Percentiles rank a stretch among this genome's conserved stretches.
Evolutionary conservation across 345 rosid genomes (phyloP).

Genomic region (Melaleuca quinquenervia): DNA sequence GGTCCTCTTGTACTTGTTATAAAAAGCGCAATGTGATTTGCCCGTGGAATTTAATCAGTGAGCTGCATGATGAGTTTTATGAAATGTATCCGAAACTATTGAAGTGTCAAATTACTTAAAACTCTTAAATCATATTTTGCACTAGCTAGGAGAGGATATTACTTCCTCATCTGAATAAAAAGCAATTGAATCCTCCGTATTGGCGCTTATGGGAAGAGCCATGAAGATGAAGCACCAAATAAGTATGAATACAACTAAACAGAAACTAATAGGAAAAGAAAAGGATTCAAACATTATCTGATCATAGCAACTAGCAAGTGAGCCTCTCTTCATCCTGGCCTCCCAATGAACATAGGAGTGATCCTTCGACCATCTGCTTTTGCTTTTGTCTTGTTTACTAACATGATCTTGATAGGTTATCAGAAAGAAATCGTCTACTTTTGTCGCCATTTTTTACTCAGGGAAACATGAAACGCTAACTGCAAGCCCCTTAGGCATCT

Average conservation of each 20-base stretch:
- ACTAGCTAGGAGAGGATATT: background rate
- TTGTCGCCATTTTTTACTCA: background rate
- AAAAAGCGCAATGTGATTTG: background rate
- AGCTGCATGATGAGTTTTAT: background rate
- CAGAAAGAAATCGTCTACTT: background rate
- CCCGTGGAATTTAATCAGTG: background rate
- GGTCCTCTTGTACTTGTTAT: background rate
- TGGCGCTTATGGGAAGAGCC: background rate
- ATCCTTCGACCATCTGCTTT: fast-evolving
- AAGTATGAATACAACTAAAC: background rate
- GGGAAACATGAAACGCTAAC: background rate
- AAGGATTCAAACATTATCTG: background rate
- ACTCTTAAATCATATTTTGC: background rate
- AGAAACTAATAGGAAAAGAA: background rate
- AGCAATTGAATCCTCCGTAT: background rate
- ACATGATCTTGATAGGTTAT: background rate
- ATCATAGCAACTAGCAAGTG: background rate
- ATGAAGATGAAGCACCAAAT: background rate
- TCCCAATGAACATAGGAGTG: background rate
- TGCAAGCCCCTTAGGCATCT: background rate
- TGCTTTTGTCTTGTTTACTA: background rate
- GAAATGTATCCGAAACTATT: background rate
- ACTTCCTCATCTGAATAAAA: too few relatives aligned
- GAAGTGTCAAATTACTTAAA: background rate
- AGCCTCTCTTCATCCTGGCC: background rate